Conservation (phyloP, 208 protist species). For the Endotrypanum monterogeii region DNA sequence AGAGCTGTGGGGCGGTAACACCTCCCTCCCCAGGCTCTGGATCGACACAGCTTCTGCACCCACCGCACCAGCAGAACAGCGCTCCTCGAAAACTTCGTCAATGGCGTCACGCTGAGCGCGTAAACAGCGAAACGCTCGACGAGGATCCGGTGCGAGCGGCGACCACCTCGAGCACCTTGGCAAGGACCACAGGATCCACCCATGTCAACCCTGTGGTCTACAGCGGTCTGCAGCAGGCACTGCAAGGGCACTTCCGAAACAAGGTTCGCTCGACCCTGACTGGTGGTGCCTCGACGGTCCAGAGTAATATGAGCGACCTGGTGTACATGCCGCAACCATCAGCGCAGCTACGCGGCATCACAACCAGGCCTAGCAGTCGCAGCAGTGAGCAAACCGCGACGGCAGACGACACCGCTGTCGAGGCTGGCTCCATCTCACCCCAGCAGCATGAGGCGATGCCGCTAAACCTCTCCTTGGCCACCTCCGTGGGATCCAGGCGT, state of each 20-base stretch:
- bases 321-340: conserved; percentile 5
- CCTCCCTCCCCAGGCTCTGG: not conserved
- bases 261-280: conserved; percentile 27
- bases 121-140: not conserved
- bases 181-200: not conserved
- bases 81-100: not conserved
- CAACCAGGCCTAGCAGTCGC: conserved; percentile 1
- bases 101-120: not conserved
- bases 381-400: conserved; percentile 1
- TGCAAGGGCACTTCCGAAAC: conserved; percentile 32
- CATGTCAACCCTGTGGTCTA: conserved; percentile 20
- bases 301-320: conserved; percentile 9
- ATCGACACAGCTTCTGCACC: not conserved
- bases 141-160: not conserved
- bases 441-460: conserved; percentile 6
- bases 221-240: conserved; percentile 28
- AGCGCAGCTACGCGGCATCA: conserved; percentile 1
- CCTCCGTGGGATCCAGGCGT: not conserved
- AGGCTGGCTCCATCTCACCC: not conserved
- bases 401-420: not conserved
- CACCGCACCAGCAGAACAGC: conserved; percentile 4
- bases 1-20: too few species aligned
- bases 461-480: not conserved
- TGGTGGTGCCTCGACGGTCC: not conserved
- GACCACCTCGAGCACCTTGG: not conserved